Percentiles rank a stretch among this genome's conserved stretches.
phyloP scores from a whole-genome alignment of 257 asterid species.

The Salvia miltiorrhiza region DNA sequence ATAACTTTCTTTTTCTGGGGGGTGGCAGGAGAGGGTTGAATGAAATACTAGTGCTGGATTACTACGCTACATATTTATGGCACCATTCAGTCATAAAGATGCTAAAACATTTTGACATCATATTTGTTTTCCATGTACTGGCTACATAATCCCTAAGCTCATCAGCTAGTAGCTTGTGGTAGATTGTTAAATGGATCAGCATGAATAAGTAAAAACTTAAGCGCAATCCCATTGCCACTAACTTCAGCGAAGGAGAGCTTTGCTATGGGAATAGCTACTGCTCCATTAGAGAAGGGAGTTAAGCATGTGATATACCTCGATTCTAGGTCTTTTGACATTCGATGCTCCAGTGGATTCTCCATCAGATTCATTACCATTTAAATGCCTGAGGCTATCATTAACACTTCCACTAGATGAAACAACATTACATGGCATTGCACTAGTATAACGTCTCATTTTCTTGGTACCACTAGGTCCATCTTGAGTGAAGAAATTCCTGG shows the following conservation, averaged over 20 bases:
- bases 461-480: slow-evolving; percentile 82
- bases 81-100: not conserved
- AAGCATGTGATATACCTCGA: slow-evolving; percentile 48
- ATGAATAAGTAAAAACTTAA: not conserved
- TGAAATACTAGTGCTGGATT: too few species aligned
- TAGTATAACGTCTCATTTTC: slow-evolving; percentile 86
- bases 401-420: slow-evolving; percentile 75
- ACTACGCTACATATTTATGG: too few species aligned
- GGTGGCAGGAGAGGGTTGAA: too few species aligned
- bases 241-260: not conserved
- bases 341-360: slow-evolving; percentile 93
- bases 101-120: not conserved
- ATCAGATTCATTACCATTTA: slow-evolving; percentile 70
- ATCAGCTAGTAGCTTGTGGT: not conserved
- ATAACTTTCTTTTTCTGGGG: too few species aligned
- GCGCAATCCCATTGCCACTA: not conserved
- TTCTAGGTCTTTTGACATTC: slow-evolving; percentile 49
- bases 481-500: slow-evolving; percentile 71
- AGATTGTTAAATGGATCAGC: not conserved
- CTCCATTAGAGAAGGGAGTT: slow-evolving; percentile 19
- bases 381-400: slow-evolving; percentile 57
- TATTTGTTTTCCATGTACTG: not conserved
- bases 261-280: slow-evolving; percentile 9
- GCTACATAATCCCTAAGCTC: not conserved
- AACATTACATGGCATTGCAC: slow-evolving; percentile 71